Percentiles rank a stretch among this genome's conserved stretches.
These are phyloP conservation scores for Puccinia hordei DNA, from an alignment of 1,284 basidiomycete genomes.

Conservation along the genomic window DNA sequence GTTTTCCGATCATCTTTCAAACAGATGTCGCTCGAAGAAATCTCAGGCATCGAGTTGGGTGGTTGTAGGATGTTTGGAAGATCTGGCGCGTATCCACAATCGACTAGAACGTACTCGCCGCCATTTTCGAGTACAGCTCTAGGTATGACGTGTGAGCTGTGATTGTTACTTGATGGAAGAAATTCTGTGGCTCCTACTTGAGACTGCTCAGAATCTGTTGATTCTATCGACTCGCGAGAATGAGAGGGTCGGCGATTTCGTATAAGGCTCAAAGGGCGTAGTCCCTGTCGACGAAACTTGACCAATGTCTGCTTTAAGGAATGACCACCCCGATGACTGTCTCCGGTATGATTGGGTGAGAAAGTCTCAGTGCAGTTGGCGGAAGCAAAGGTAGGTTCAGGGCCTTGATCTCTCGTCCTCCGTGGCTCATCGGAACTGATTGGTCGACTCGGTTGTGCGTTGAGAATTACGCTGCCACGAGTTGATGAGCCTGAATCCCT, in stretches of 20 bases:
- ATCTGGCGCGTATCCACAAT: not conserved
- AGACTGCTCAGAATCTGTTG: not conserved
- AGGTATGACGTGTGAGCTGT: not conserved
- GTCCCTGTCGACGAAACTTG: slow-evolving; percentile 2
- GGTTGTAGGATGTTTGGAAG: not conserved
- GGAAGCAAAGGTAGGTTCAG: not conserved
- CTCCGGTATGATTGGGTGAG: not conserved
- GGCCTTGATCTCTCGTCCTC: not conserved
- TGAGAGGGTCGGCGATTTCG: not conserved
- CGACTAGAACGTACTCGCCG: not conserved
- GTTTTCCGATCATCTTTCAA: not conserved
- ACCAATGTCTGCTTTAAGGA: slow-evolving; percentile 1
- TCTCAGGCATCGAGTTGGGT: not conserved
- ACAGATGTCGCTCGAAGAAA: not conserved
- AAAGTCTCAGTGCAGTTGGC: not conserved
- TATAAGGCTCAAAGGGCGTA: slow-evolving; percentile 3
- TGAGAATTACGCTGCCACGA: not conserved
- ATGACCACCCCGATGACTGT: not conserved
- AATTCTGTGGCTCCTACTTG: not conserved
- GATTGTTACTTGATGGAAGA: not conserved
- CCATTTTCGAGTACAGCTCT: not conserved
- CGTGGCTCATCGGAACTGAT: not conserved
- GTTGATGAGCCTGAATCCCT: not conserved
- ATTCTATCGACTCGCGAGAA: not conserved
- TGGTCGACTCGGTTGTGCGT: not conserved